Evolutionary conservation across 352 stramenopile species (phyloP).

Genomic region (Stephanocyclus meneghinianus): DNA sequence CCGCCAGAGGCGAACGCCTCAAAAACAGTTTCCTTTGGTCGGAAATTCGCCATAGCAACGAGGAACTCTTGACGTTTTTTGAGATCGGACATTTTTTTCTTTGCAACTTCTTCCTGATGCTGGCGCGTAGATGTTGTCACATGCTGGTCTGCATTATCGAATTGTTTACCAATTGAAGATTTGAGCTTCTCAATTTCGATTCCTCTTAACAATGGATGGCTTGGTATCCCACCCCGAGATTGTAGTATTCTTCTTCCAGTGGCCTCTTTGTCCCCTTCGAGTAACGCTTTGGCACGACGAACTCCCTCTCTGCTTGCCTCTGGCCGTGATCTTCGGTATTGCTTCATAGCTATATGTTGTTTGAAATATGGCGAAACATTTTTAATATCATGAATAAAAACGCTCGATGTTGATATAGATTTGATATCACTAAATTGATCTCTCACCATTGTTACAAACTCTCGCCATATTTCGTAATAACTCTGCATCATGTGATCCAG

Average conservation of each 20-base stretch:
- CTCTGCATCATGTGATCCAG: constrained; percentile 70
- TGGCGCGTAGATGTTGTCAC: constrained; percentile 12
- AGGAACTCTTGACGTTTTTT: constrained; percentile 92
- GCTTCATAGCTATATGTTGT: constrained; percentile 88
- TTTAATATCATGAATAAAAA: background rate
- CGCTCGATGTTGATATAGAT: background rate
- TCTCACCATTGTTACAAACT: constrained; percentile 89
- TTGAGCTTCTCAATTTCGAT: constrained; percentile 79
- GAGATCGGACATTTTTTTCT: constrained; percentile 81
- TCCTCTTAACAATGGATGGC: constrained; percentile 88
- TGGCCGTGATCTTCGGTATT: constrained; percentile 93
- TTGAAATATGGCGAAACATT: constrained; percentile 25
- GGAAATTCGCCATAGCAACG: constrained; percentile 89
- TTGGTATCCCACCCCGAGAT: constrained; percentile 80
- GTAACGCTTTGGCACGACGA: constrained; percentile 91
- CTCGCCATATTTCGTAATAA: constrained; percentile 66
- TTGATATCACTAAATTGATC: constrained; percentile 4
- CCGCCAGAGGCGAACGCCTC: constrained; percentile 88
- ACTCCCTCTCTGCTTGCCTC: constrained; percentile 94
- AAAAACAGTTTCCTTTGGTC: constrained; percentile 94
- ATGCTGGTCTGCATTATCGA: background rate
- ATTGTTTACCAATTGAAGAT: constrained; percentile 17
- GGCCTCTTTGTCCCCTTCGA: constrained; percentile 76
- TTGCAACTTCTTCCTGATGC: constrained; percentile 32
- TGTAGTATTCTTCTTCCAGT: constrained; percentile 60